phyloP scores from a whole-genome alignment of 2,329 filamentous ascomycete species.

The Beauveria caledonica region DNA sequence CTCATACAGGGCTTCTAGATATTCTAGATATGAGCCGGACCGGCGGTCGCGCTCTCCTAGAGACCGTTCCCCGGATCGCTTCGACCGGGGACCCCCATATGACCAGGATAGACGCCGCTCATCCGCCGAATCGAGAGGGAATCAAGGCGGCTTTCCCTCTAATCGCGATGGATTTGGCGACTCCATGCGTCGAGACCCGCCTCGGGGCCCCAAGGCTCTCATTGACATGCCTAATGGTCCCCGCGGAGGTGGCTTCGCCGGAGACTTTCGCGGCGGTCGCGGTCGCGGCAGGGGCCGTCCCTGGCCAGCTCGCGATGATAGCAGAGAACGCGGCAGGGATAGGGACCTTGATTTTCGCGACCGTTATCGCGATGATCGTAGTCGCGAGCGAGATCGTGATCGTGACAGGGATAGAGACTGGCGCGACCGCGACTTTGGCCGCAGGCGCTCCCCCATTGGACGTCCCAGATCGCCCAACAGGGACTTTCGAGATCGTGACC shows the following conservation, averaged over 20 bases:
- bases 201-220: conserved; percentile 72
- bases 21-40: conserved; percentile 55
- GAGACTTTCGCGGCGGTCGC: conserved; percentile 51
- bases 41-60: conserved; percentile 57
- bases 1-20: conserved; percentile 41
- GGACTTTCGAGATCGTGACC: conserved; percentile 53
- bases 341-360: conserved; percentile 53
- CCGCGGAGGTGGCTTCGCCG: conserved; percentile 51
- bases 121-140: conserved; percentile 48
- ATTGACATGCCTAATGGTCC: conserved; percentile 62
- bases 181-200: conserved; percentile 57
- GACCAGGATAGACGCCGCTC: conserved; percentile 64
- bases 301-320: conserved; percentile 51
- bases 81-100: conserved; percentile 46
- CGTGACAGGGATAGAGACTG: conserved; percentile 43
- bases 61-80: conserved; percentile 63
- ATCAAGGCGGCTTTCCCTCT: conserved; percentile 51
- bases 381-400: conserved; percentile 49
- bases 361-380: conserved; percentile 51
- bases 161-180: conserved; percentile 52
- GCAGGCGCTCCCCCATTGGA: conserved; percentile 50
- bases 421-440: conserved; percentile 32
- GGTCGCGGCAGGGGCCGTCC: conserved; percentile 50
- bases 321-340: conserved; percentile 50
- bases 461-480: conserved; percentile 58